Percentiles rank a stretch among this genome's conserved stretches.
These are phyloP conservation scores for Trichoderma harzianum DNA, from an alignment of 2,329 filamentous ascomycete species.

Conservation along the genomic window DNA sequence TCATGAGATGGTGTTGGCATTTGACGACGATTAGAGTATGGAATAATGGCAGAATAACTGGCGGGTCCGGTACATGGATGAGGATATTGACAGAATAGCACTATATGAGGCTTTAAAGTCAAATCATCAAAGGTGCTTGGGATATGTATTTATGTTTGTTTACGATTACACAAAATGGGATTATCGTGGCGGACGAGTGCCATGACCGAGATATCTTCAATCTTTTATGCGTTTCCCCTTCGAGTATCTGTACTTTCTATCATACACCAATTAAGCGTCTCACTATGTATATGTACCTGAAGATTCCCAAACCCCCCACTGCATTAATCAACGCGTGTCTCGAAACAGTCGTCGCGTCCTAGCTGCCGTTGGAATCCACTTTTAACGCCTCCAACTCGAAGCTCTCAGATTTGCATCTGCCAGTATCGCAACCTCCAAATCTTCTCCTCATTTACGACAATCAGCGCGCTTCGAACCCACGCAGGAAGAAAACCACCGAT, in stretches of 20 bases:
- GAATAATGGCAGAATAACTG: background rate
- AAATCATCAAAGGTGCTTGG: background rate
- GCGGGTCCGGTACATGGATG: background rate
- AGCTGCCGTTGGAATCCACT: background rate
- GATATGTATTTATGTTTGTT: background rate
- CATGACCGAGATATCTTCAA: background rate
- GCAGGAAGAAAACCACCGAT: background rate
- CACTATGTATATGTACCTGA: background rate
- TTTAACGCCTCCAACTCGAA: background rate
- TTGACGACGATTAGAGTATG: background rate
- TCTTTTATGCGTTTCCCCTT: background rate
- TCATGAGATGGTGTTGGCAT: background rate
- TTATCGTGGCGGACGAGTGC: background rate
- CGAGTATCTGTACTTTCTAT: background rate
- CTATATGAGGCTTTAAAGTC: background rate
- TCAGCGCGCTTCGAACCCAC: background rate
- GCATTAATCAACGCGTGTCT: constrained; percentile 19
- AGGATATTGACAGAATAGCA: background rate
- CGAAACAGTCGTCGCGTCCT: constrained; percentile 14
- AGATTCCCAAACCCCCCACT: background rate
- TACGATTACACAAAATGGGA: background rate
- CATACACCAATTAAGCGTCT: fast-evolving
- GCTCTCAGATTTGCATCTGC: background rate
- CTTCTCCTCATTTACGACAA: background rate
- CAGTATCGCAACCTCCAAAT: background rate